These are phyloP conservation scores for Juncus inflexus DNA, from an alignment of 176 grass and related monocot genomes.

Conservation along the genomic window DNA sequence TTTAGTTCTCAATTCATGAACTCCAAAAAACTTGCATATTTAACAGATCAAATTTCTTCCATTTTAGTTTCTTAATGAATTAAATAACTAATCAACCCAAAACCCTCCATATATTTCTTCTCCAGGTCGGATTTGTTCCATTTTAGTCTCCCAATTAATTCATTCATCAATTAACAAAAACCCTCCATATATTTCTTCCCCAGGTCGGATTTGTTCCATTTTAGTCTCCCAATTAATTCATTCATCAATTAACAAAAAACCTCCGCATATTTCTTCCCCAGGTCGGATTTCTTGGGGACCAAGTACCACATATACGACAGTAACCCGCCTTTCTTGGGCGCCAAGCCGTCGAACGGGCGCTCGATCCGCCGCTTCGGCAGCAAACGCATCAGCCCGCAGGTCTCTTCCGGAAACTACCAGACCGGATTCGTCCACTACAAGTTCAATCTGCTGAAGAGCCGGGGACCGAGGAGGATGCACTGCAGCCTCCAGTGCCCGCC, in stretches of 20 bases:
- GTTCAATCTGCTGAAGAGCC: conserved; percentile 92
- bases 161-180: conserved; percentile 3
- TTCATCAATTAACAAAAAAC: too few relatives aligned
- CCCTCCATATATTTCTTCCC: not conserved
- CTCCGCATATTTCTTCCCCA: conserved; percentile 19
- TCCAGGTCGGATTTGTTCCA: not conserved
- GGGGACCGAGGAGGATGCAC: conserved; percentile 90
- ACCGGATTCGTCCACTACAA: conserved; percentile 69
- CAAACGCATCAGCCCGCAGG: conserved; percentile 87
- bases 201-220: not conserved
- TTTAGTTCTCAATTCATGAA: too few relatives aligned
- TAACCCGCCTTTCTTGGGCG: conserved; percentile 44
- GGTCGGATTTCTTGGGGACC: conserved; percentile 94
- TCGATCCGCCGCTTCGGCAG: conserved; percentile 62
- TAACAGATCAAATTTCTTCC: too few relatives aligned
- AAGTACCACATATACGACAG: conserved; percentile 77
- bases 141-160: not conserved
- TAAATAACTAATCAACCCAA: not conserved
- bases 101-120: not conserved
- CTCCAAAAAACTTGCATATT: too few relatives aligned
- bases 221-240: not conserved
- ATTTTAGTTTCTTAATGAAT: too few relatives aligned
- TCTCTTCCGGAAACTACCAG: conserved; percentile 51
- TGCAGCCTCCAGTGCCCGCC: conserved; percentile 64
- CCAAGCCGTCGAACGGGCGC: conserved; percentile 58